These are phyloP conservation scores for Salix udensis DNA, from an alignment of 345 rosid genomes.

Conservation along the genomic window DNA sequence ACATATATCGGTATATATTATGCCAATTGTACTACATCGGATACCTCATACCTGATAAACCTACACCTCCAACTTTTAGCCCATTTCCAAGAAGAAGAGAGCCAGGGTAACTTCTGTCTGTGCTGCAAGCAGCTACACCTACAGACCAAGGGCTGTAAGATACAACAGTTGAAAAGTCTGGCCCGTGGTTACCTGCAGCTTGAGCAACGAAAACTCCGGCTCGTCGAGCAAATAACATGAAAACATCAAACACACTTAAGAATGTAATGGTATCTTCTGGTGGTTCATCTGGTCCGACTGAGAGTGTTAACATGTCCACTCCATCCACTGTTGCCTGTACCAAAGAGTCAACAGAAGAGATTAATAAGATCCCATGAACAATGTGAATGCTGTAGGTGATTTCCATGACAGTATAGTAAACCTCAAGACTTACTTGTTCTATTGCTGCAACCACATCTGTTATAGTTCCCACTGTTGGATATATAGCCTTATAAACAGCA, in stretches of 20 bases:
- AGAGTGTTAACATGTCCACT: constrained; percentile 58
- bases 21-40: neutral
- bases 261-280: constrained; percentile 58
- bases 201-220: constrained; percentile 84
- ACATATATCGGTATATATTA: too few species aligned
- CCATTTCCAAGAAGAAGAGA: constrained; percentile 66
- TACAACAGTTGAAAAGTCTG: constrained; percentile 49
- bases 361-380: neutral
- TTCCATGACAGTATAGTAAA: neutral
- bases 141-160: constrained; percentile 87
- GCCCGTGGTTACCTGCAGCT: constrained; percentile 82
- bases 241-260: constrained; percentile 54
- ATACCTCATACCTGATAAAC: constrained; percentile 56
- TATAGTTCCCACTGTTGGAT: constrained; percentile 67
- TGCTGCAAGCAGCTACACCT: constrained; percentile 53
- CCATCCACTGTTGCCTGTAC: constrained; percentile 64
- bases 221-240: constrained; percentile 54
- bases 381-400: neutral
- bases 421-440: constrained; percentile 54
- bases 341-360: neutral
- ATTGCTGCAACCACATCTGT: constrained; percentile 84
- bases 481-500: constrained; percentile 80
- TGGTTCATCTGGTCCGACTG: constrained; percentile 70
- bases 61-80: constrained; percentile 47
- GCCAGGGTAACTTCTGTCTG: constrained; percentile 57